Base-by-base conservation (phyloP, 2,329 filamentous ascomycete genomes). In the Botrytis fragariae region DNA sequence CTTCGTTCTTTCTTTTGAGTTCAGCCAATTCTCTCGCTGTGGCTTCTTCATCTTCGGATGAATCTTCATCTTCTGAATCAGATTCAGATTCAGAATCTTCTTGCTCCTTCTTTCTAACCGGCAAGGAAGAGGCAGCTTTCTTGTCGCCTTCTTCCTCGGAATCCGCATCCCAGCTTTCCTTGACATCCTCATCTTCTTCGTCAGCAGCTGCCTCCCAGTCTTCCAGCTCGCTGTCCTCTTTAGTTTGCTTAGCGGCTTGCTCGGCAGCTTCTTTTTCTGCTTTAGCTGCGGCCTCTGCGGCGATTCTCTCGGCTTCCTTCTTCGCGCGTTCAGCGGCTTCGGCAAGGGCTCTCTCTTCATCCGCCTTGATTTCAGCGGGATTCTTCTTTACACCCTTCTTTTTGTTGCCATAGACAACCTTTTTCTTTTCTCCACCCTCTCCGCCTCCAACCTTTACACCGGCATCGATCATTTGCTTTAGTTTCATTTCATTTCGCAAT, bases 141-240 rank as follows among this genome's bases (percentile, higher is more conserved):
- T 83, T 82, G 87, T 85, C 80, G 81, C 79, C 74, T 79, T 94
- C 92, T 10, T 93, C 92, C 67, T 93, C 92, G 4, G 78, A 91
- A 72, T 94, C 92, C 48, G 93, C 94, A 81, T 98, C 95, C 95
- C 95, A 98, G 85, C 92, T 95, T 77, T 98, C 95, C 84, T 98
- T 98, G 79, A 97, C 87, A 74, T 92, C 91, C 25, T 92, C 91
- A 39, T 93, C 89, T 18, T 88, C 89, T 65, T 93, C 92, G 39
- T 91, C 92, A 44, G 92, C 94, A 68, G 93, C 91, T 44, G 91
- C 90, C 82, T 98, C 94, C 95, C 95, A 97, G 82, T 97, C 94
- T 25, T 93, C 91, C 39, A 92, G 82, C 29, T 90, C 90, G 67
- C 89, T 91, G 69, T 86, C 84, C 22, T 87, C 84, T 25, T 86